phyloP scores from a whole-genome alignment of 495 filamentous ascomycete species.

The Podospora pseudoanserina region DNA sequence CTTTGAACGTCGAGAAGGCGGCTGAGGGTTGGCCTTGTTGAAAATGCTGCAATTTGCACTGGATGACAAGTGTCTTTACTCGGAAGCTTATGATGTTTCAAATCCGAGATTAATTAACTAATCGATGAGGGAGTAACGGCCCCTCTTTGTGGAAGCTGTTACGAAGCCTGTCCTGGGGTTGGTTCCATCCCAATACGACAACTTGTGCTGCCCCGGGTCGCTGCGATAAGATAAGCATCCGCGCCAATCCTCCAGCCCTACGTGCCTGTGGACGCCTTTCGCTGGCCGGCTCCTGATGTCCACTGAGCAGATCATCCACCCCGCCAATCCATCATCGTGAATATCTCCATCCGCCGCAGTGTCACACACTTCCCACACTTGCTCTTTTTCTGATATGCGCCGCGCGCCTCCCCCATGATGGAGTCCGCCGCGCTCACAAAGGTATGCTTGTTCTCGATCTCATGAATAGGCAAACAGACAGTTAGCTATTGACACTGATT shows the following conservation, averaged over 20 bases:
- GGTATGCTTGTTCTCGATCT: constrained; percentile 24
- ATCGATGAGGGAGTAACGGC: background rate
- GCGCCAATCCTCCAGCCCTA: constrained; percentile 1
- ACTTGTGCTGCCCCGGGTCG: background rate
- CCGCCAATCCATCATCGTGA: constrained; percentile 6
- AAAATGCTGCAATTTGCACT: background rate
- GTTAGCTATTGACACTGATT: background rate
- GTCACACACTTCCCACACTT: background rate
- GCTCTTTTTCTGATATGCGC: background rate
- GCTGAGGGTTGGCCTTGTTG: background rate
- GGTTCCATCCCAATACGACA: too few relatives aligned
- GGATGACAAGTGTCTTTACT: background rate
- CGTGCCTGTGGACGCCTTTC: background rate
- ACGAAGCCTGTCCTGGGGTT: too few relatives aligned
- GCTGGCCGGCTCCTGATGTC: background rate
- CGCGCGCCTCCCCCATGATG: constrained; percentile 26
- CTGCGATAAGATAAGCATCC: constrained; percentile 7
- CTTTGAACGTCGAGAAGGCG: background rate
- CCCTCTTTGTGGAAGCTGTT: too few relatives aligned
- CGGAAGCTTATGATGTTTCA: background rate
- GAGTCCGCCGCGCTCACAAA: constrained; percentile 45
- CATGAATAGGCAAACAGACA: background rate
- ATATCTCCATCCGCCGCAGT: background rate
- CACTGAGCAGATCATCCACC: background rate
- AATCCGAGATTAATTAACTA: background rate